A percentile compares a stretch with the other conserved stretches of the same genome.
Evolutionary conservation across 1,284 basidiomycete genomes (phyloP).

Genomic region (Cronartium ribicola): DNA sequence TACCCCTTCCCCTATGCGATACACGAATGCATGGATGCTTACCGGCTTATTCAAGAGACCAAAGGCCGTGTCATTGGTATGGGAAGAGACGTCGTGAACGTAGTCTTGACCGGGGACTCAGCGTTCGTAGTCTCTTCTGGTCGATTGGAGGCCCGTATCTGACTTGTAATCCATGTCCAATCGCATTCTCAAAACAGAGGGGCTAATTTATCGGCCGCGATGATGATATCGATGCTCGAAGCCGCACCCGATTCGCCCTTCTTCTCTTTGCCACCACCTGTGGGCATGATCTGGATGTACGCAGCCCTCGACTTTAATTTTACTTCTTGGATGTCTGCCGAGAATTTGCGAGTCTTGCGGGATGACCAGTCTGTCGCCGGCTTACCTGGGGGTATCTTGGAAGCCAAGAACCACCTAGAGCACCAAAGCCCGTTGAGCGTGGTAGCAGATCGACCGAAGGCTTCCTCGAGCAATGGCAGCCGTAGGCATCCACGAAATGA

Average conservation of each 20-base stretch:
- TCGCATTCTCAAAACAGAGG: constrained; percentile 1
- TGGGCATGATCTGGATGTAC: constrained; percentile 73
- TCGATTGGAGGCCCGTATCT: neutral
- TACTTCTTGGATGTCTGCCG: constrained; percentile 82
- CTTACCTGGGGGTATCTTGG: constrained; percentile 60
- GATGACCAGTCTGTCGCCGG: constrained; percentile 68
- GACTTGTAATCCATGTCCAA: neutral
- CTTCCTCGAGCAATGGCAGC: neutral
- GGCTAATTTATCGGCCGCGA: constrained; percentile 37
- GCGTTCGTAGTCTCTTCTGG: constrained; percentile 63
- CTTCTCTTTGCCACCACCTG: constrained; percentile 59
- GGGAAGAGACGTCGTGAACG: constrained; percentile 65
- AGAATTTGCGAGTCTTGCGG: constrained; percentile 73
- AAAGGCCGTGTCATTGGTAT: constrained; percentile 76
- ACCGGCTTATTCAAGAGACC: constrained; percentile 73
- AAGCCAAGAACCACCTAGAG: constrained; percentile 80
- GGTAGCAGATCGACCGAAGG: constrained; percentile 61
- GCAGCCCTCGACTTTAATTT: constrained; percentile 86
- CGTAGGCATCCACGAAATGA: constrained; percentile 8
- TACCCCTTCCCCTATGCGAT: constrained; percentile 90
- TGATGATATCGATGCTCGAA: constrained; percentile 47
- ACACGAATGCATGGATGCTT: constrained; percentile 88
- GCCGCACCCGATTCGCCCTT: constrained; percentile 52
- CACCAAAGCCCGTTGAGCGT: constrained; percentile 73
- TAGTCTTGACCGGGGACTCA: constrained; percentile 81